phyloP scores from a whole-genome alignment of 2,329 filamentous ascomycete genomes.

The Ceratocystis albifundus region DNA sequence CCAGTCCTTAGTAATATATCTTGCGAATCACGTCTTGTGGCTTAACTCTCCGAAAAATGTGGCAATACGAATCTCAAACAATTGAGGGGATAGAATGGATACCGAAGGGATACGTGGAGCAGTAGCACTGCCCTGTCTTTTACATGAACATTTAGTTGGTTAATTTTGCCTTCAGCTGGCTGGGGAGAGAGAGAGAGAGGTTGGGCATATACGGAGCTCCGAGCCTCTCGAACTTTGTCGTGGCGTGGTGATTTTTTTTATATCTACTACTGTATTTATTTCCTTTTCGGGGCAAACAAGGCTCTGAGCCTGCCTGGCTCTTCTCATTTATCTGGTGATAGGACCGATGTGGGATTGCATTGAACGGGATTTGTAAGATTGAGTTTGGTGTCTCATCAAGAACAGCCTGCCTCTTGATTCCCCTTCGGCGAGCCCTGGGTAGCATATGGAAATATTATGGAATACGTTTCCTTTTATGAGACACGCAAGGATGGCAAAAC shows the following conservation, averaged over 20 bases:
- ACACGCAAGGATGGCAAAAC: background rate
- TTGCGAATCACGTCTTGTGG: background rate
- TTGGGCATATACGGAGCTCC: conserved; percentile 5
- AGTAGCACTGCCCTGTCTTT: background rate
- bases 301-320: background rate
- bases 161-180: background rate
- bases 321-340: background rate
- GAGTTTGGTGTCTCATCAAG: background rate
- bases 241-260: background rate
- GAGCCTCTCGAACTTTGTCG: background rate
- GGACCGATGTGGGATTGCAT: background rate
- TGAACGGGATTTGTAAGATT: background rate
- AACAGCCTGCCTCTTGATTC: background rate
- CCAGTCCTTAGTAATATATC: background rate
- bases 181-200: background rate
- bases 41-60: background rate
- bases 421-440: background rate
- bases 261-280: background rate
- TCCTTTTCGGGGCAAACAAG: background rate
- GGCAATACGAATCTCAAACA: conserved; percentile 11
- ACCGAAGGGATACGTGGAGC: background rate
- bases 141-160: background rate
- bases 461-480: conserved; percentile 5
- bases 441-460: conserved; percentile 7
- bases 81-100: background rate